phyloP scores from a whole-genome alignment of 192 early-diverging fungal species.

The Polychytrium aggregatum region DNA sequence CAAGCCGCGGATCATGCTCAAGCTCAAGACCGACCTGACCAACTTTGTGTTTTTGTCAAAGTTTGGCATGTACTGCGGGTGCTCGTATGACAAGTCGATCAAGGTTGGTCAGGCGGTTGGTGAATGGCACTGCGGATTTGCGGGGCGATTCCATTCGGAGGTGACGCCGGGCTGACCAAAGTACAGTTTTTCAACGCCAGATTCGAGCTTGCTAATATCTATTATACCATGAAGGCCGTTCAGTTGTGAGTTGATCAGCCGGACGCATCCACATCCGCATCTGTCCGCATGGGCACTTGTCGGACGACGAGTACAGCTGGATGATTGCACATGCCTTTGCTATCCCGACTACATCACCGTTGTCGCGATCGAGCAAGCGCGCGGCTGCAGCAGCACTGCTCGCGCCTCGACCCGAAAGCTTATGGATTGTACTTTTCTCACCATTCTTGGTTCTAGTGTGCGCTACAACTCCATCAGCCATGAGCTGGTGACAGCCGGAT shows the following conservation, averaged over 20 bases:
- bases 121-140: neutral
- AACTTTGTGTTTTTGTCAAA: slow-evolving; percentile 21
- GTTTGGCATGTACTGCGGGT: slow-evolving; percentile 24
- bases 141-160: neutral
- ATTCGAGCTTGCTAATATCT: slow-evolving; percentile 23
- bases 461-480: slow-evolving; percentile 15
- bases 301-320: no score
- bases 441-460: slow-evolving; percentile 8
- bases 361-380: no score
- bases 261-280: neutral
- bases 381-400: no score
- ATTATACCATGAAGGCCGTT: slow-evolving; percentile 17
- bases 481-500: slow-evolving; percentile 29
- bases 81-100: slow-evolving; percentile 15
- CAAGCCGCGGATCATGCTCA: slow-evolving; percentile 7
- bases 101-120: slow-evolving; percentile 6
- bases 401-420: neutral
- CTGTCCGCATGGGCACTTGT: neutral
- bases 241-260: slow-evolving; percentile 14
- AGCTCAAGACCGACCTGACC: slow-evolving; percentile 7
- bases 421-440: neutral
- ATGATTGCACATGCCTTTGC: no score
- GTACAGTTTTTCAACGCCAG: slow-evolving; percentile 33
- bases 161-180: neutral
- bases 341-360: no score